Base-by-base conservation (phyloP, 306 rosid species). In the Trifolium fragiferum region DNA sequence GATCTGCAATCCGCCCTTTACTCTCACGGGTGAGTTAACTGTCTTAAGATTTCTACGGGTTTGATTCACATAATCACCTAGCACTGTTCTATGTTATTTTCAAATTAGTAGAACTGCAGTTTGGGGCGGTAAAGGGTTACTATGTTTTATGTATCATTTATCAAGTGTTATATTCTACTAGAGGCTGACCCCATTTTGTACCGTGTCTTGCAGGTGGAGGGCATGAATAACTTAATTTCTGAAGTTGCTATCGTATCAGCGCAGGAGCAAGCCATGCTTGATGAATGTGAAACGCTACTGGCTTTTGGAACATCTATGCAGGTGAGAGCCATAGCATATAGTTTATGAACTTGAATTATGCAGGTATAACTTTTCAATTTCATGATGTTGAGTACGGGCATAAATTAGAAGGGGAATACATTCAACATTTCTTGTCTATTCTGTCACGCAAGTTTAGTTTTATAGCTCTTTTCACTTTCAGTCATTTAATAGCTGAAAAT, bases 251-350 rank as follows among this genome's bases (percentile, higher is more conserved):
- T 78, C 38, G 67, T 92, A 62, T 93, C 90, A 77, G 90, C 93
- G 18, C 83, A 88, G 74, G 98, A 95, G 81, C 92, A 85, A 84
- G 93, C 90, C 61, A 80, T 89, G 90, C 93, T 95, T 86, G 93
- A 81, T 59, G 96, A 90, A 86, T 90, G 98, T 70, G 90, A 92
- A 81, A 83, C 83, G 0, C 78, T 89, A 61, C 79, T 95, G 76
- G 85, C 95, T 74, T 92, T 90, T 49, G 87, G 83, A 47, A 82
- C 87, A 13, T 87, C 92, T 59, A 89, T 89, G 97, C 96, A 92
- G 99, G 99, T 95, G 76, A 76, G 88, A 49, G 32, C 60, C 32
- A 27, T 60, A 32, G 53, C 67, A 66, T 44, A 70, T 37, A 23
- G 65, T 77, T 64, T 27, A 74, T 27, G 46, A 53, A 74, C 73